A percentile compares a stretch with the other conserved stretches of the same genome.
These are phyloP conservation scores for Starmerella vitae DNA, from an alignment of 805 yeast genomes.

Conservation along the genomic window DNA sequence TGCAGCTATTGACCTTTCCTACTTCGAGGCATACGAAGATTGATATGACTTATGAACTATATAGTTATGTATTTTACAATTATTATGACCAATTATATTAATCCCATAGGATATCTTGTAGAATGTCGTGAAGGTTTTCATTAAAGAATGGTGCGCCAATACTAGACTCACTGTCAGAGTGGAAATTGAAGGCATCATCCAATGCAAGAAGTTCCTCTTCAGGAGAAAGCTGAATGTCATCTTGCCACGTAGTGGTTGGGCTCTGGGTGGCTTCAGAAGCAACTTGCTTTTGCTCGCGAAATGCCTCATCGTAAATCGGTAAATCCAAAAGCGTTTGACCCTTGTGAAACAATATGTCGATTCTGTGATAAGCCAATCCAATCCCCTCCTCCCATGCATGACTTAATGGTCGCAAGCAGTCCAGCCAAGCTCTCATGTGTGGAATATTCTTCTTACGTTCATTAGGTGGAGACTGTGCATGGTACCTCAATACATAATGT, in stretches of 20 bases:
- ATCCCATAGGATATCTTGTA: constrained; percentile 11
- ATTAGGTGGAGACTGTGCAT: constrained; percentile 23
- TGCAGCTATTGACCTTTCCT: constrained; percentile 39
- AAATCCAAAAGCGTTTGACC: constrained; percentile 17
- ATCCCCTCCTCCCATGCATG: constrained; percentile 30
- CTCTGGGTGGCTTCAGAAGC: background rate
- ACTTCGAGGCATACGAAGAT: constrained; percentile 41
- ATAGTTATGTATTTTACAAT: background rate
- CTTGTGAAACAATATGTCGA: constrained; percentile 26
- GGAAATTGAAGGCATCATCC: constrained; percentile 5
- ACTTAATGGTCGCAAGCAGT: constrained; percentile 24
- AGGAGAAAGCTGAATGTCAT: background rate
- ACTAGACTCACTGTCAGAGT: background rate
- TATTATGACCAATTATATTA: background rate
- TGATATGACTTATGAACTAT: background rate
- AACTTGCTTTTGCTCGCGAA: background rate
- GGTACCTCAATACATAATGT: constrained; percentile 26
- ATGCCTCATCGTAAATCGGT: constrained; percentile 6
- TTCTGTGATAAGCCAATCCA: constrained; percentile 26
- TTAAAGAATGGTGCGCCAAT: constrained; percentile 2
- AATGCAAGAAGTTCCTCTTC: constrained; percentile 12
- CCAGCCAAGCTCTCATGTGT: constrained; percentile 25
- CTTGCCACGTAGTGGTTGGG: background rate
- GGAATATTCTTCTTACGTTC: constrained; percentile 23
- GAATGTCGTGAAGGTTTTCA: constrained; percentile 13